Conservation (phyloP, 169 alveolate species). For the Babesia ovis region DNA sequence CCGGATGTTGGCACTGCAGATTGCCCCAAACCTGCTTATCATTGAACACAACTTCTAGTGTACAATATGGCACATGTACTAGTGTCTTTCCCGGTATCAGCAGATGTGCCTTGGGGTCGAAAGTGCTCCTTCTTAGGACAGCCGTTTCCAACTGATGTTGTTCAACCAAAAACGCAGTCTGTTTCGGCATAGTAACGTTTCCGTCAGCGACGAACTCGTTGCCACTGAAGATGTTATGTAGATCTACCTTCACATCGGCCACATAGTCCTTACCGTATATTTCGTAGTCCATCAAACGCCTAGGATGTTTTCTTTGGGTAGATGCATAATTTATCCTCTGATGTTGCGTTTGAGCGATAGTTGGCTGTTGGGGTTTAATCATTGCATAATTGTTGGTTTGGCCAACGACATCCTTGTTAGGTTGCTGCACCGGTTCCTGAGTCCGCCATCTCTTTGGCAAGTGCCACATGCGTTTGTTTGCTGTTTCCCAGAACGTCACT, state of each 20-base stretch:
- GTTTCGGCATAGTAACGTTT: neutral
- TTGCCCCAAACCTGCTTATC: conserved; percentile 85
- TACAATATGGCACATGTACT: conserved; percentile 79
- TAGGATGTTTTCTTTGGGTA: neutral
- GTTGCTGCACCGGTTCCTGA: neutral
- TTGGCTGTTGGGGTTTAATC: neutral
- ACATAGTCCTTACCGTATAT: conserved; percentile 61
- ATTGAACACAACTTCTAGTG: conserved; percentile 82
- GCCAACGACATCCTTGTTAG: neutral
- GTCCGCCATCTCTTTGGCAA: conserved; percentile 40
- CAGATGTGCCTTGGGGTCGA: conserved; percentile 32
- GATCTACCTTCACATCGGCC: conserved; percentile 54
- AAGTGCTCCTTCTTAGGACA: neutral
- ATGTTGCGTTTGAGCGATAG: neutral
- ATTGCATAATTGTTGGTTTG: conserved; percentile 10
- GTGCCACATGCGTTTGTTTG: conserved; percentile 63
- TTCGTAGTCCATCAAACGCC: conserved; percentile 50
- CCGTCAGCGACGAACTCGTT: conserved; percentile 35
- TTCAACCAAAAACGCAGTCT: neutral
- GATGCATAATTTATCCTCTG: neutral
- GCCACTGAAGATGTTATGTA: conserved; percentile 4
- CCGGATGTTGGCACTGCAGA: conserved; percentile 84
- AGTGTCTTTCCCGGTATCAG: conserved; percentile 72
- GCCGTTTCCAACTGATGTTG: neutral
- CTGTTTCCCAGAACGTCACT: conserved; percentile 70